These are phyloP conservation scores for Reticulascus tulasneorum DNA, from an alignment of 2,329 filamentous ascomycete species.

Conservation along the genomic window DNA sequence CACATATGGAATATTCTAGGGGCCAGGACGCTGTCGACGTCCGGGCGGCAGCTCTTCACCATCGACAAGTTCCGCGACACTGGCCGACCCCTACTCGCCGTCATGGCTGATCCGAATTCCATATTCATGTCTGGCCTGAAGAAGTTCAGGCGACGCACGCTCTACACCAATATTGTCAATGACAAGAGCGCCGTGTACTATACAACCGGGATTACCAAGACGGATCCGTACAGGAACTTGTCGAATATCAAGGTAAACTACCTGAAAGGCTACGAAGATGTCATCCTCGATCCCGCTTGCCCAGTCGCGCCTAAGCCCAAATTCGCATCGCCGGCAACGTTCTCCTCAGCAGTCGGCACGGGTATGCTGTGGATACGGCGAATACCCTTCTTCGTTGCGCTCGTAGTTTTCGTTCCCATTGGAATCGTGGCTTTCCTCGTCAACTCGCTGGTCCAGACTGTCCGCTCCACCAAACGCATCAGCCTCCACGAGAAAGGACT, in stretches of 20 bases:
- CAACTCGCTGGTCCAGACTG: slow-evolving; percentile 73
- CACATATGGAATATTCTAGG: slow-evolving; percentile 80
- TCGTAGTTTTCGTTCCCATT: slow-evolving; percentile 70
- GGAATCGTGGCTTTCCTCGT: slow-evolving; percentile 67
- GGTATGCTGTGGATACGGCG: slow-evolving; percentile 38
- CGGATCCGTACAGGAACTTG: slow-evolving; percentile 70
- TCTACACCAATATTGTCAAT: slow-evolving; percentile 86
- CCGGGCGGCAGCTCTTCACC: slow-evolving; percentile 81
- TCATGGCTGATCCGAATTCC: slow-evolving; percentile 77
- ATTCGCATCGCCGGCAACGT: slow-evolving; percentile 18
- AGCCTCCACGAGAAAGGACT: slow-evolving; percentile 69
- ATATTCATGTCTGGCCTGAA: slow-evolving; percentile 80
- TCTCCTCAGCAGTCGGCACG: slow-evolving; percentile 28
- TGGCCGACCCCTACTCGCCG: slow-evolving; percentile 70
- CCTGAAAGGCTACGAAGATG: slow-evolving; percentile 66
- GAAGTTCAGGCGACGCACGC: slow-evolving; percentile 68
- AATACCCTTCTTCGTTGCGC: slow-evolving; percentile 59
- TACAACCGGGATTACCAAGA: slow-evolving; percentile 73
- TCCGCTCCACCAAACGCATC: slow-evolving; percentile 71
- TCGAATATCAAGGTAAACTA: slow-evolving; percentile 69
- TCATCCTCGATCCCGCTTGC: slow-evolving; percentile 66
- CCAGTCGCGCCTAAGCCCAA: slow-evolving; percentile 52
- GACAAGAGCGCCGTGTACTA: slow-evolving; percentile 80
- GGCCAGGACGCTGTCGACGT: slow-evolving; percentile 74
- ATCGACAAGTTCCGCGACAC: slow-evolving; percentile 84